These are phyloP conservation scores for Pichia sp. DNA, from an alignment of 1,139 yeast species.

Conservation along the genomic window DNA sequence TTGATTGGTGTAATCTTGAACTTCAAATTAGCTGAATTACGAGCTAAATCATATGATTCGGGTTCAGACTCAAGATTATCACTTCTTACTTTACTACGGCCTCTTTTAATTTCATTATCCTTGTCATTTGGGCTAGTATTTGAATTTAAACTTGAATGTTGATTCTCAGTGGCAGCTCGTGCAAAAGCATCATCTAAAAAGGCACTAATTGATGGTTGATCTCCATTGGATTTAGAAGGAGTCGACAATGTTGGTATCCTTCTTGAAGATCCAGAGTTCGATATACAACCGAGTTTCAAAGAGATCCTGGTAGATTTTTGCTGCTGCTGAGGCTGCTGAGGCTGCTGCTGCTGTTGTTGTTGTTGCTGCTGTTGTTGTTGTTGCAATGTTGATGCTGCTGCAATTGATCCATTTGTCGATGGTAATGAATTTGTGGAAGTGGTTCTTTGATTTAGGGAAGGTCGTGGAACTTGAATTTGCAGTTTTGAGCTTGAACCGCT, in stretches of 20 bases:
- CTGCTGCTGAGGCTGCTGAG: slow-evolving; percentile 1
- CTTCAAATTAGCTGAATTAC: slow-evolving; percentile 23
- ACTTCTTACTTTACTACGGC: slow-evolving; percentile 15
- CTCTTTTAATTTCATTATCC: slow-evolving; percentile 27
- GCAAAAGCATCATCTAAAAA: slow-evolving; percentile 6
- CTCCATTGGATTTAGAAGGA: slow-evolving; percentile 16
- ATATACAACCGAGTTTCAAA: slow-evolving; percentile 6
- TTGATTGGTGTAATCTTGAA: slow-evolving; percentile 27
- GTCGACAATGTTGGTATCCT: neutral
- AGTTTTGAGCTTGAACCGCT: neutral
- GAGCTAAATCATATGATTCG: slow-evolving; percentile 17
- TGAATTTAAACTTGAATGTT: neutral
- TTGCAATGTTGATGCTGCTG: slow-evolving; percentile 1
- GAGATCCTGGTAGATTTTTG: slow-evolving; percentile 9
- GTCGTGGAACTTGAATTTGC: neutral
- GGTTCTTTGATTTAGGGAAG: slow-evolving; percentile 12
- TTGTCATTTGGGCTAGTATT: slow-evolving; percentile 1
- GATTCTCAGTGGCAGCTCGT: neutral
- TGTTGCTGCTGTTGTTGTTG: neutral
- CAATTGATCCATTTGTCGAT: neutral
- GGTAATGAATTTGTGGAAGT: neutral
- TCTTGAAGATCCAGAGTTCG: slow-evolving; percentile 1
- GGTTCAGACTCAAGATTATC: slow-evolving; percentile 1
- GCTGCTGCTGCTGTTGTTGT: neutral
- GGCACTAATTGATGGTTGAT: slow-evolving; percentile 33